A percentile compares a stretch with the other conserved stretches of the same genome.
Conservation (phyloP, 2,329 filamentous ascomycete species). For the Trichoderma aggressivum region DNA sequence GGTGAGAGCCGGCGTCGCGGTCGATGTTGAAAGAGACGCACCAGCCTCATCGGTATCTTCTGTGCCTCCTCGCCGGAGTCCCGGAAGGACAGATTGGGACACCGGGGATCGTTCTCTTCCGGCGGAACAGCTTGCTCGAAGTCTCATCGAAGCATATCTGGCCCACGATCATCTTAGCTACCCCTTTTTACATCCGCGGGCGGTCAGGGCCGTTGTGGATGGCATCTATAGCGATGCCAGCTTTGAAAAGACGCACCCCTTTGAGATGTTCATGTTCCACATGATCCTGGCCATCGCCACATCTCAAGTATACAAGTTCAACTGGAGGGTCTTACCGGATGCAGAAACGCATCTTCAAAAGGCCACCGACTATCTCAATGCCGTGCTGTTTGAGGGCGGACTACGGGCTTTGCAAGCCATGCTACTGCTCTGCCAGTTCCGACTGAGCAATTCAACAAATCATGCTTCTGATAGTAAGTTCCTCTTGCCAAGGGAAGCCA, state of each 20-base stretch:
- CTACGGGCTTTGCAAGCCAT: slow-evolving; percentile 40
- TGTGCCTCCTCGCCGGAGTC: slow-evolving; percentile 15
- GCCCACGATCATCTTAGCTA: slow-evolving; percentile 43
- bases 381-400: slow-evolving; percentile 36
- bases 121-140: slow-evolving; percentile 33
- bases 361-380: slow-evolving; percentile 36
- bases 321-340: slow-evolving; percentile 42
- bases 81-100: slow-evolving; percentile 13
- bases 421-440: slow-evolving; percentile 42
- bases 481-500: background rate
- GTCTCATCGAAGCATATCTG: slow-evolving; percentile 40
- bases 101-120: slow-evolving; percentile 27
- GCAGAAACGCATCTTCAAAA: slow-evolving; percentile 41
- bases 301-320: slow-evolving; percentile 41
- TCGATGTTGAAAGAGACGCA: slow-evolving; percentile 18
- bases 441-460: slow-evolving; percentile 39
- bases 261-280: slow-evolving; percentile 40
- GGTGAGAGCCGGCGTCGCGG: slow-evolving; percentile 21
- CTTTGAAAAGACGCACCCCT: slow-evolving; percentile 22
- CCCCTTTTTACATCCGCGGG: slow-evolving; percentile 36
- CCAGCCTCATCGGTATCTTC: slow-evolving; percentile 15
- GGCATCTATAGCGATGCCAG: slow-evolving; percentile 22
- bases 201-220: slow-evolving; percentile 31
- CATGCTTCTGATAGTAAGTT: slow-evolving; percentile 6
- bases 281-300: slow-evolving; percentile 44